phyloP scores from a whole-genome alignment of 2,329 filamentous ascomycete genomes.

The Aspergillus sergii region DNA sequence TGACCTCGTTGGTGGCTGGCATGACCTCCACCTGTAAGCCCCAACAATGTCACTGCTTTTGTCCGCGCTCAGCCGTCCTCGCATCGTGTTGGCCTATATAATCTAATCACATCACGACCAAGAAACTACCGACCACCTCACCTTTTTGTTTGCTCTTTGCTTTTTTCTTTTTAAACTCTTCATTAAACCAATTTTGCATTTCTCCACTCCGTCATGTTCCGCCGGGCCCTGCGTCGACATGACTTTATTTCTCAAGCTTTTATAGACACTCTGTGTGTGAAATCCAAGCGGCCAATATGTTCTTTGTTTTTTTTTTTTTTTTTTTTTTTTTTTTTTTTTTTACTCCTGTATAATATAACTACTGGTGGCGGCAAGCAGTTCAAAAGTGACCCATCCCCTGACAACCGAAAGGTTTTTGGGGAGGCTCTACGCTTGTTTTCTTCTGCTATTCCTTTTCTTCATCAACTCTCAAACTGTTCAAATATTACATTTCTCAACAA shows the following conservation, averaged over 20 bases:
- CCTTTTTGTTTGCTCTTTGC: slow-evolving; percentile 9
- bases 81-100: slow-evolving; percentile 23
- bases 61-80: slow-evolving; percentile 15
- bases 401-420: slow-evolving; percentile 15
- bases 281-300: slow-evolving; percentile 13
- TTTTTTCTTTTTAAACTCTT: not conserved
- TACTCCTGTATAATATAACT: slow-evolving; percentile 27
- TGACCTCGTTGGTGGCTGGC: slow-evolving; percentile 95
- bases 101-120: slow-evolving; percentile 13
- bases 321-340: slow-evolving; percentile 10
- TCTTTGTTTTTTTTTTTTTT: slow-evolving; percentile 10
- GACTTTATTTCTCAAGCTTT: slow-evolving; percentile 9
- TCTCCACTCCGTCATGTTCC: slow-evolving; percentile 8
- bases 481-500: slow-evolving; percentile 7
- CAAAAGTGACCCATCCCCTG: slow-evolving; percentile 24
- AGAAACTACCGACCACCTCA: slow-evolving; percentile 2
- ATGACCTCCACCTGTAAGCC: slow-evolving; percentile 65
- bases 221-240: not conserved
- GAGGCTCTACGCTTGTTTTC: slow-evolving; percentile 9
- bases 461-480: not conserved
- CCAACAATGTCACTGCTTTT: slow-evolving; percentile 2
- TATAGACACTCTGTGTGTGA: slow-evolving; percentile 24
- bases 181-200: slow-evolving; percentile 9
- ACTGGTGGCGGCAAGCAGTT: slow-evolving; percentile 19
- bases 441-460: slow-evolving; percentile 6